Conservation (phyloP, 208 protist species). For the Paratrypanosoma confusum region DNA sequence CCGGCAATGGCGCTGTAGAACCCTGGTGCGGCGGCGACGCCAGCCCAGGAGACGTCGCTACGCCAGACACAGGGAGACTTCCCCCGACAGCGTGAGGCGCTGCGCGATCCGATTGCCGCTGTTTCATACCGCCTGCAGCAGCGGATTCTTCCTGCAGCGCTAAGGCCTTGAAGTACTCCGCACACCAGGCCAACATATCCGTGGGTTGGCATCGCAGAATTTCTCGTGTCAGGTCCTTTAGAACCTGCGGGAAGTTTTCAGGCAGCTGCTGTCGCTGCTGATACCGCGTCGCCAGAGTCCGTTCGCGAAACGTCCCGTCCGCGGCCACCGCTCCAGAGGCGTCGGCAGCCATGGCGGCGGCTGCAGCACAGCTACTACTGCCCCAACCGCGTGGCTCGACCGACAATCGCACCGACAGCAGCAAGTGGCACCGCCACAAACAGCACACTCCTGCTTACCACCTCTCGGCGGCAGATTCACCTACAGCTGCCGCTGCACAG, state of each 20-base stretch:
- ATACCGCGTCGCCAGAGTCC: slow-evolving; percentile 78
- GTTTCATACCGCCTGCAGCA: too few relatives aligned
- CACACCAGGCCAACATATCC: slow-evolving; percentile 86
- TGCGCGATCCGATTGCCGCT: too few relatives aligned
- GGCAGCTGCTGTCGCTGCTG: slow-evolving; percentile 81
- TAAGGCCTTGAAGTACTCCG: slow-evolving; percentile 84
- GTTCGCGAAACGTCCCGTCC: slow-evolving; percentile 65
- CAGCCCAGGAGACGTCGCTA: slow-evolving; percentile 45
- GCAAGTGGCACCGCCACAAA: too few relatives aligned
- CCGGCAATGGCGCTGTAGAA: slow-evolving; percentile 21
- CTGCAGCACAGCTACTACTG: background rate
- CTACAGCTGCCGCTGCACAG: too few relatives aligned
- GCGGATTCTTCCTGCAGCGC: too few relatives aligned
- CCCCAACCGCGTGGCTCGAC: background rate
- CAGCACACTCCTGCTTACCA: too few relatives aligned
- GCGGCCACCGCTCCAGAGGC: slow-evolving; percentile 1
- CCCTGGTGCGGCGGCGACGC: slow-evolving; percentile 24
- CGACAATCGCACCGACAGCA: too few relatives aligned
- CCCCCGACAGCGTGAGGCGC: too few relatives aligned
- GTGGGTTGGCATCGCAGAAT: slow-evolving; percentile 85
- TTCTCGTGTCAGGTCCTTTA: slow-evolving; percentile 90
- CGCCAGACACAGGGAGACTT: too few relatives aligned
- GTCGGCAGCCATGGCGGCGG: background rate
- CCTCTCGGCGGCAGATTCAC: too few relatives aligned
- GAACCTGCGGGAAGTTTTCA: slow-evolving; percentile 65